phyloP scores from a whole-genome alignment of 768 basidiomycete species.

The Tylopilus sp. region DNA sequence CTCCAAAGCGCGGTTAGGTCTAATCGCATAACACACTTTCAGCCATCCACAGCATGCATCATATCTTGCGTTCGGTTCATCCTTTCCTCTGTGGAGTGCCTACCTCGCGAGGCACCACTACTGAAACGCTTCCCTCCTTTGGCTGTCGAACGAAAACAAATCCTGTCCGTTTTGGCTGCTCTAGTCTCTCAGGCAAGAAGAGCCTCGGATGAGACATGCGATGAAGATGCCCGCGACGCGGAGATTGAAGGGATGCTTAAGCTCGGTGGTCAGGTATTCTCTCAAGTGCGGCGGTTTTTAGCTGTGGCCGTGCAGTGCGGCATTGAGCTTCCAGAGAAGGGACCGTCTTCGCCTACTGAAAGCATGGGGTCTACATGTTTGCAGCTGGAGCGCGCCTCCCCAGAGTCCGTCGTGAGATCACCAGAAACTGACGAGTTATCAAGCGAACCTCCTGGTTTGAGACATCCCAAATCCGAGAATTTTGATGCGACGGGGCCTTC shows the following conservation, averaged over 20 bases:
- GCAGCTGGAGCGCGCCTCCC: slow-evolving; percentile 15
- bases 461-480: slow-evolving; percentile 28
- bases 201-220: slow-evolving; percentile 48
- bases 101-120: slow-evolving; percentile 75
- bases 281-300: slow-evolving; percentile 76
- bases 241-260: slow-evolving; percentile 79
- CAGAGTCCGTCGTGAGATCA: slow-evolving; percentile 11
- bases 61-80: slow-evolving; percentile 91
- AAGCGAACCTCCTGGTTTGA: slow-evolving; percentile 26
- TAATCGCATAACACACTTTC: slow-evolving; percentile 80
- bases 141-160: slow-evolving; percentile 73
- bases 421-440: slow-evolving; percentile 9
- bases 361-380: slow-evolving; percentile 15
- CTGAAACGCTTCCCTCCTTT: slow-evolving; percentile 65
- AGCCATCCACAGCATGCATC: slow-evolving; percentile 91
- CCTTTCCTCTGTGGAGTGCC: slow-evolving; percentile 76
- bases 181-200: slow-evolving; percentile 79
- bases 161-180: slow-evolving; percentile 75
- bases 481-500: slow-evolving; percentile 19
- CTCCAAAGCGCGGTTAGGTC: slow-evolving; percentile 80
- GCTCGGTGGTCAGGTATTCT: slow-evolving; percentile 77
- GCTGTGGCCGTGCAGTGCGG: slow-evolving; percentile 73
- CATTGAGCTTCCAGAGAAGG: slow-evolving; percentile 57
- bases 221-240: slow-evolving; percentile 43
- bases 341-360: slow-evolving; percentile 29